Evolutionary conservation across 805 yeast genomes (phyloP).

Genomic region (Candida michaelii): DNA sequence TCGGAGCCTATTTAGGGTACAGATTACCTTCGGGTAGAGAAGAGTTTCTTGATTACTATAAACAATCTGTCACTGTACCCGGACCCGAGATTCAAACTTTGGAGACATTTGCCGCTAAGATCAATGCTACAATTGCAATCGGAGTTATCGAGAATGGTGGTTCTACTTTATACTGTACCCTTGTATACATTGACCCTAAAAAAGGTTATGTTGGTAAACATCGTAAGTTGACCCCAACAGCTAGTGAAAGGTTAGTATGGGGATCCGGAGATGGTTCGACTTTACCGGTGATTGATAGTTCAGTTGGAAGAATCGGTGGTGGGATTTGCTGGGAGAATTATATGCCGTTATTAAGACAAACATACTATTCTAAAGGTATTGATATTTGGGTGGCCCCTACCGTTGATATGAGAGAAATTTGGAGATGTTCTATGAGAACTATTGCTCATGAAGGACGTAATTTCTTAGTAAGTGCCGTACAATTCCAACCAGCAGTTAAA

Average conservation of each 20-base stretch:
- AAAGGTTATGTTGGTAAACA: slow-evolving; percentile 39
- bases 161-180: slow-evolving; percentile 40
- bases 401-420: slow-evolving; percentile 43
- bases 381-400: slow-evolving; percentile 43
- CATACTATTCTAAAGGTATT: slow-evolving; percentile 44
- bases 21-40: slow-evolving; percentile 42
- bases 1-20: slow-evolving; percentile 44
- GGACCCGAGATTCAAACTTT: slow-evolving; percentile 34
- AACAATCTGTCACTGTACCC: slow-evolving; percentile 35
- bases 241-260: slow-evolving; percentile 45
- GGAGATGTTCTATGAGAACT: slow-evolving; percentile 43
- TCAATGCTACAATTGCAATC: slow-evolving; percentile 34
- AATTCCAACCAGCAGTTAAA: slow-evolving; percentile 31
- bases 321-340: slow-evolving; percentile 51
- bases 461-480: slow-evolving; percentile 42
- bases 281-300: slow-evolving; percentile 34
- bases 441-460: slow-evolving; percentile 41
- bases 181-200: slow-evolving; percentile 39
- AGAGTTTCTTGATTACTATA: slow-evolving; percentile 35
- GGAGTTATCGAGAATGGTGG: slow-evolving; percentile 42
- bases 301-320: slow-evolving; percentile 39
- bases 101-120: slow-evolving; percentile 30
- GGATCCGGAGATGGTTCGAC: slow-evolving; percentile 50
- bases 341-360: slow-evolving; percentile 40
- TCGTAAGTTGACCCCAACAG: slow-evolving; percentile 46